Conservation (phyloP, 768 basidiomycete genomes). For the Symmetrospora coprosmae region DNA sequence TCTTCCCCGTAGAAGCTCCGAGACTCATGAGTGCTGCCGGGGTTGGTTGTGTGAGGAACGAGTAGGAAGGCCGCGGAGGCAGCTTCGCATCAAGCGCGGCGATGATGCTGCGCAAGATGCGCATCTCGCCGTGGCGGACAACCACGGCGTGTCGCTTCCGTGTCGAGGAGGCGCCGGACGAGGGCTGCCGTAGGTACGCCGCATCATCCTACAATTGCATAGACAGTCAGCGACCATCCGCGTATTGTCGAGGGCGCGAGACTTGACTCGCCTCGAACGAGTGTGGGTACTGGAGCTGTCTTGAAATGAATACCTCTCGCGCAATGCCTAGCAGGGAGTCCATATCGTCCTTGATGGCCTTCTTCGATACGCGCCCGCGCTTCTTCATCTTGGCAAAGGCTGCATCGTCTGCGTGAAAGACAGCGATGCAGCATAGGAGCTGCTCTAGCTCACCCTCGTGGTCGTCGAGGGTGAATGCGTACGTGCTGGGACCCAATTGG, state of each 20-base stretch:
- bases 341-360: conserved; percentile 44
- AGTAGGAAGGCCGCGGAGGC: too few relatives aligned
- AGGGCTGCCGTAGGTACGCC: conserved; percentile 33
- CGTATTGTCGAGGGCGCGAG: neutral
- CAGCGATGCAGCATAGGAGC: conserved; percentile 51
- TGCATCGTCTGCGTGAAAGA: conserved; percentile 46
- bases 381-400: conserved; percentile 51
- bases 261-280: conserved; percentile 45
- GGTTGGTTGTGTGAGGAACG: too few relatives aligned
- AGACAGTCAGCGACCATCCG: neutral
- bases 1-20: too few relatives aligned
- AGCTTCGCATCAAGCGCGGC: neutral
- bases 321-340: conserved; percentile 44
- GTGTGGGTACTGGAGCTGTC: conserved; percentile 49
- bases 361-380: conserved; percentile 61
- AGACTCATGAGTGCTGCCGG: too few relatives aligned
- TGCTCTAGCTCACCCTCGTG: conserved; percentile 7
- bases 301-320: conserved; percentile 43
- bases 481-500: conserved; percentile 47
- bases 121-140: conserved; percentile 68
- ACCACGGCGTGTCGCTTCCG: conserved; percentile 51
- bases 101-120: conserved; percentile 44
- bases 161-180: conserved; percentile 31
- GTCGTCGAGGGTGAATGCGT: conserved; percentile 44
- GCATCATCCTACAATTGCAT: conserved; percentile 42